Percentiles rank a stretch among this genome's conserved stretches.
These are phyloP conservation scores for Eucalyptus leucophloia DNA, from an alignment of 345 rosid species.

Conservation along the genomic window DNA sequence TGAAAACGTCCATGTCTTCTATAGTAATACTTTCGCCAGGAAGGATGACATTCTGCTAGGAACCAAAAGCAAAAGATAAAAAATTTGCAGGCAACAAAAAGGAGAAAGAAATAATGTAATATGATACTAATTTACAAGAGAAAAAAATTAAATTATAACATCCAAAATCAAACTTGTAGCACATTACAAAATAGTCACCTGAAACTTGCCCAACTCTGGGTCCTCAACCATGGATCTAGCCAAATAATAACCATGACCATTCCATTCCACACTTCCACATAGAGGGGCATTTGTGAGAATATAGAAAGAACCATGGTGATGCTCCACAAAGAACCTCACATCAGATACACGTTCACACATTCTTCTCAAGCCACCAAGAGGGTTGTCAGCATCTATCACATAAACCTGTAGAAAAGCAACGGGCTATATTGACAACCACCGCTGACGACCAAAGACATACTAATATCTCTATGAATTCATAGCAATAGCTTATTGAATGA, in stretches of 20 bases:
- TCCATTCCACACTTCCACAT: slow-evolving; percentile 13
- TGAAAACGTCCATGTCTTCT: slow-evolving; percentile 81
- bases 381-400: slow-evolving; percentile 44
- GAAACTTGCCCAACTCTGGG: slow-evolving; percentile 34
- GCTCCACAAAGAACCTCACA: slow-evolving; percentile 72
- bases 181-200: slow-evolving; percentile 18
- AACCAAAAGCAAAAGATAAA: background rate
- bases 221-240: slow-evolving; percentile 38
- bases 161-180: background rate
- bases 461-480: background rate
- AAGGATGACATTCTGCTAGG: slow-evolving; percentile 38
- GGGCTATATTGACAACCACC: slow-evolving; percentile 1
- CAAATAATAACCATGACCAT: slow-evolving; percentile 47
- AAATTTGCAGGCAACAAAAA: background rate
- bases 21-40: slow-evolving; percentile 51
- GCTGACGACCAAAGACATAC: background rate
- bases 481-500: background rate
- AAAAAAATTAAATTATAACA: background rate
- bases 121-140: background rate
- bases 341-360: slow-evolving; percentile 44
- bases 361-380: slow-evolving; percentile 39
- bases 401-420: slow-evolving; percentile 43
- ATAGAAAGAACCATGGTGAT: slow-evolving; percentile 57
- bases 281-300: slow-evolving; percentile 68
- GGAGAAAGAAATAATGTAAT: background rate